These are phyloP conservation scores for Phaffia australis DNA, from an alignment of 768 basidiomycete genomes.

Conservation along the genomic window DNA sequence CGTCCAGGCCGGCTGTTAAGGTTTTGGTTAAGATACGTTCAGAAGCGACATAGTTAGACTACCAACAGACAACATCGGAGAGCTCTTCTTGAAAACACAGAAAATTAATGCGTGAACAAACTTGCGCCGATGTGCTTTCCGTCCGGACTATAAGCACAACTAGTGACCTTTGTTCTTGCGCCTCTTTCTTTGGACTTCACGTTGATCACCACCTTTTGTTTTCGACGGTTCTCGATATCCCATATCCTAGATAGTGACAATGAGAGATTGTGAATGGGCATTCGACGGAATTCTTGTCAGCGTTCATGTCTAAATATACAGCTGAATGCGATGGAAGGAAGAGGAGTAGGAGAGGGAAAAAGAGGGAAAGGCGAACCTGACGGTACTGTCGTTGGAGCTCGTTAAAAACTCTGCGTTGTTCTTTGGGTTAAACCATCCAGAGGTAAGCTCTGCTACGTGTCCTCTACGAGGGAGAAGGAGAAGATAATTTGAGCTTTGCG, in stretches of 20 bases:
- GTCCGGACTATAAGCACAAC: constrained; percentile 78
- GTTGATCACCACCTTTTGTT: constrained; percentile 91
- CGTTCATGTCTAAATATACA: neutral
- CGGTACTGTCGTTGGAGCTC: constrained; percentile 86
- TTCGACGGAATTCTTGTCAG: neutral
- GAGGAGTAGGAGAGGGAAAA: constrained; percentile 3
- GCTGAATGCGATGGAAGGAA: neutral
- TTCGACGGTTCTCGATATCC: constrained; percentile 83
- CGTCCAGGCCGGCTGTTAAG: constrained; percentile 68
- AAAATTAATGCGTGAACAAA: no score
- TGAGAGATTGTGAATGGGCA: no score
- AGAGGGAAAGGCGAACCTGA: constrained; percentile 49
- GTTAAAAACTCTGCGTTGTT: constrained; percentile 78
- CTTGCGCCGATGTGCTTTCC: constrained; percentile 83
- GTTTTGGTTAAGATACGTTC: neutral
- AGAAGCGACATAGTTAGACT: neutral
- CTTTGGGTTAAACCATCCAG: constrained; percentile 88
- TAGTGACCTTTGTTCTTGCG: constrained; percentile 77
- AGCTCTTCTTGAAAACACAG: no score
- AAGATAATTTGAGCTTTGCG: constrained; percentile 22
- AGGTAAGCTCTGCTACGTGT: constrained; percentile 81
- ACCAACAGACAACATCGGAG: neutral
- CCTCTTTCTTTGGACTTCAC: constrained; percentile 94
- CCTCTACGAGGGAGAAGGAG: constrained; percentile 50
- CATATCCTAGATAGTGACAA: constrained; percentile 57